phyloP scores from a whole-genome alignment of 495 filamentous ascomycete genomes.

The Echria macrotheca region DNA sequence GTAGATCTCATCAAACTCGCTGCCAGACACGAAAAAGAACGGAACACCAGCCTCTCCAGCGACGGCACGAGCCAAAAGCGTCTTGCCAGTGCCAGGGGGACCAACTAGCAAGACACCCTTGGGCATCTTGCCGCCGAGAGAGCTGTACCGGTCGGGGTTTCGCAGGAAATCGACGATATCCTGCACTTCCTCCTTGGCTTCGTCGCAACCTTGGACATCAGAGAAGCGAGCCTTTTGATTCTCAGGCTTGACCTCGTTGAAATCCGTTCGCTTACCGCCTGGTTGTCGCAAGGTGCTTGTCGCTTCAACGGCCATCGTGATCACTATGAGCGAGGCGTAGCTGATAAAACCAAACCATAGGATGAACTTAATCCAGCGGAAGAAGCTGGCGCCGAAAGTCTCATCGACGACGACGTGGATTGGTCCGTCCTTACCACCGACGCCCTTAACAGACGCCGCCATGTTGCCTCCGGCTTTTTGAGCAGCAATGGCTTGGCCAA shows the following conservation, averaged over 20 bases:
- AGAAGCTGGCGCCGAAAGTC: constrained; percentile 66
- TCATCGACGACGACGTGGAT: constrained; percentile 97
- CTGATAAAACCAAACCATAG: constrained; percentile 67
- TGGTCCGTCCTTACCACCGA: constrained; percentile 70
- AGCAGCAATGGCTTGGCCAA: constrained; percentile 83
- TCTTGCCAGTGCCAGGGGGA: constrained; percentile 96
- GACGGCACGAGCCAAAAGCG: constrained; percentile 91
- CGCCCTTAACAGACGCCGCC: constrained; percentile 37
- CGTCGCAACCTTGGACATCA: constrained; percentile 95
- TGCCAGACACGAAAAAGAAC: constrained; percentile 99
- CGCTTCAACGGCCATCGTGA: constrained; percentile 75
- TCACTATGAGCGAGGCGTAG: constrained; percentile 66
- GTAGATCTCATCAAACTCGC: constrained; percentile 97
- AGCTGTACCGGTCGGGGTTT: constrained; percentile 85
- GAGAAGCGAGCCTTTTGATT: constrained; percentile 85
- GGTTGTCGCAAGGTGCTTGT: constrained; percentile 74
- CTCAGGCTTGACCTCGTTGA: constrained; percentile 81
- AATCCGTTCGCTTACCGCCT: constrained; percentile 53
- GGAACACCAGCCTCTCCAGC: constrained; percentile 96
- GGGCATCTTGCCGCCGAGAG: constrained; percentile 88
- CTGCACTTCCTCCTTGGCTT: constrained; percentile 96
- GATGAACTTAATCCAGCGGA: constrained; percentile 87
- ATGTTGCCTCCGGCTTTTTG: constrained; percentile 62
- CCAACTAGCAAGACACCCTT: constrained; percentile 95
- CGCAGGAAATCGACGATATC: constrained; percentile 94